Evolutionary conservation across 345 rosid genomes (phyloP), one percentile per base, ranked within the genome.

Genomic region (Gossypium australe): DNA sequence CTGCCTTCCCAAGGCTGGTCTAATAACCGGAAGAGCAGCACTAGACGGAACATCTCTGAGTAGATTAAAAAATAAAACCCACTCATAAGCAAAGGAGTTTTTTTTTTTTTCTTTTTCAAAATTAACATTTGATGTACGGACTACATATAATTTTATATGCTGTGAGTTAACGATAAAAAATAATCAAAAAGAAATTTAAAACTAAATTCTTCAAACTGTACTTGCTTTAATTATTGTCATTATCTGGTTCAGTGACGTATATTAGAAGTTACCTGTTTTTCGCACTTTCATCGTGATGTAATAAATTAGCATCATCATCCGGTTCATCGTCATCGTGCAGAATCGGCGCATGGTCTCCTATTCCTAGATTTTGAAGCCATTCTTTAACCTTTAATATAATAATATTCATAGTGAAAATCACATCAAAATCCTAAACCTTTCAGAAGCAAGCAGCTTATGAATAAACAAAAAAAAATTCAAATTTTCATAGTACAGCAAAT

Each of bases 281-380:
- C 67, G 86, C 84, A 81, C 85, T 90, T 76, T 87, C 98, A 59
- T 95, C 99, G 38, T 85, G 87, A 85, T 88, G 89, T 62, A 93
- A 70, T 0, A 86, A 87, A 63, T 85, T 78, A 60, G 85, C 74
- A 72, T 87, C 99, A 29, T 95, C 98, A 60, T 88, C 96, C 76
- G 86, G 89, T 68, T 95, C 97, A 76, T 89, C 96, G 27, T 86
- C 92, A 45, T 93, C 99, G 70, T 90, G 97, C 76, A 86, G 84
- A 55, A 81, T 86, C 9, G 86, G 85, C 44, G 87, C 47, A 61
- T 93, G 89, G 75, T 94, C 98, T 80, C 95, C 98, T 52, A 94
- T 88, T 91, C 98, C 98, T 86, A 94, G 97, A 91, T 91, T 92
- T 89, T 92, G 97, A 86, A 94, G 98, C 98, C 98, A 94, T 82